Conservation (phyloP, 345 rosid genomes). For the Eucalyptus caleyi region DNA sequence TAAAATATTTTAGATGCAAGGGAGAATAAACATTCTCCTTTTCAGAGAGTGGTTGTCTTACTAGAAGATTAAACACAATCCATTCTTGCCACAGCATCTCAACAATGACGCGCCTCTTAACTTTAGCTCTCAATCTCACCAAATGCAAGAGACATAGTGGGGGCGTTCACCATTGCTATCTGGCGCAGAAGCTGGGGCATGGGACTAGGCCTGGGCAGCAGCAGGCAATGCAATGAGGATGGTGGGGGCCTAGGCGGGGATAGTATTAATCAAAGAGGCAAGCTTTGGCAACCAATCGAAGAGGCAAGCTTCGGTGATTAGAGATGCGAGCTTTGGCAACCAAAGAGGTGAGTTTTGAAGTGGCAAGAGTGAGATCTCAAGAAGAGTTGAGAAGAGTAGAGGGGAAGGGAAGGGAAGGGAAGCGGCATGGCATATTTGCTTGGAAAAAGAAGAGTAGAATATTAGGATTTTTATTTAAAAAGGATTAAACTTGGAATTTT, state of each 20-base stretch:
- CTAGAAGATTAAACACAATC: fast-evolving
- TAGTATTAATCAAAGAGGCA: too few relatives aligned
- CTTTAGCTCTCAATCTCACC: too few relatives aligned
- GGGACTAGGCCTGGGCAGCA: fast-evolving
- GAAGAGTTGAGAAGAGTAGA: fast-evolving
- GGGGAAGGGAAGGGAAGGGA: too few relatives aligned
- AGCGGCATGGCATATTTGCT: fast-evolving
- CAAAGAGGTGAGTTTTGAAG: too few relatives aligned
- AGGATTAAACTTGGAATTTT: fast-evolving
- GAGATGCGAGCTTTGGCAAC: too few relatives aligned
- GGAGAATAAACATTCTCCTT: too few relatives aligned
- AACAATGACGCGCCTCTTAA: fast-evolving
- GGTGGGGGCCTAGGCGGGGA: fast-evolving
- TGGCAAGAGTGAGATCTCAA: too few relatives aligned
- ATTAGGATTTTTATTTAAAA: too few relatives aligned
- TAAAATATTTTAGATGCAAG: too few relatives aligned
- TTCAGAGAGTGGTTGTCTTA: fast-evolving
- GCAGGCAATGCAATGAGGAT: fast-evolving
- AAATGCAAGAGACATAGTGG: too few relatives aligned
- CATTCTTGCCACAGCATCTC: fast-evolving
- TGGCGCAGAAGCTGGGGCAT: fast-evolving
- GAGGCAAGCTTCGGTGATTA: fast-evolving
- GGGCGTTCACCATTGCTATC: fast-evolving
- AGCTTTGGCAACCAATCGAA: fast-evolving
- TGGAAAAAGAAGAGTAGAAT: too few relatives aligned